phyloP scores from a whole-genome alignment of 2,329 filamentous ascomycete species.

The Lithohypha guttulata region DNA sequence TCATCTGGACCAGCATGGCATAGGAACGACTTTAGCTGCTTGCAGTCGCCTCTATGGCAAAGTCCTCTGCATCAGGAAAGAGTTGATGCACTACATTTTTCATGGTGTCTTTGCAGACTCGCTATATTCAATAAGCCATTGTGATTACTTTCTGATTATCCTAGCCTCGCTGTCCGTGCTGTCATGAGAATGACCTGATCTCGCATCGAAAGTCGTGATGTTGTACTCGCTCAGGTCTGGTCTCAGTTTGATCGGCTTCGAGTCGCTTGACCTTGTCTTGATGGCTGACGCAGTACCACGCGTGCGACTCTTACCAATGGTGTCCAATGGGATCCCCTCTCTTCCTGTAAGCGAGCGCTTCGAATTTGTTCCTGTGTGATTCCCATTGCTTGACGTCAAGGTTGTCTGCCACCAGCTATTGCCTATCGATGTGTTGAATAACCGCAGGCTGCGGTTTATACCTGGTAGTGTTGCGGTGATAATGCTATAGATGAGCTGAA shows the following conservation, averaged over 20 bases:
- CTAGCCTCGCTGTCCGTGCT: constrained; percentile 11
- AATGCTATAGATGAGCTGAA: constrained; percentile 9
- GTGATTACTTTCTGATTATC: constrained; percentile 11
- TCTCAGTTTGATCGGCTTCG: not conserved
- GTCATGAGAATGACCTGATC: constrained; percentile 8
- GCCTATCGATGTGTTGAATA: constrained; percentile 25
- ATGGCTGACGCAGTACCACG: constrained; percentile 1
- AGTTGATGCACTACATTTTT: too few relatives aligned
- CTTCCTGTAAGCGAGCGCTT: not conserved
- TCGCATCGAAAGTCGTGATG: not conserved
- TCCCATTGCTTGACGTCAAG: constrained; percentile 5
- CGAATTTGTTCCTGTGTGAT: too few relatives aligned
- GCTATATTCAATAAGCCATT: constrained; percentile 9
- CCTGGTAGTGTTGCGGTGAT: constrained; percentile 9
- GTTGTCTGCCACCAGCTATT: constrained; percentile 9
- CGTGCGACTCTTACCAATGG: constrained; percentile 1
- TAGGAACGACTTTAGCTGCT: too few relatives aligned
- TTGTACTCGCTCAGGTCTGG: not conserved
- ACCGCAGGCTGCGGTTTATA: constrained; percentile 12
- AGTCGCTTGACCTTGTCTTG: constrained; percentile 5
- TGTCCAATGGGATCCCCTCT: not conserved
- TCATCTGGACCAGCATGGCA: too few relatives aligned
- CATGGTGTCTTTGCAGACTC: too few relatives aligned
- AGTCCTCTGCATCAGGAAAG: not conserved
- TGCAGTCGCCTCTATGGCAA: not conserved